Evolutionary conservation across 179 eudicot species (phyloP).

Genomic region (Beta corolliflora): DNA sequence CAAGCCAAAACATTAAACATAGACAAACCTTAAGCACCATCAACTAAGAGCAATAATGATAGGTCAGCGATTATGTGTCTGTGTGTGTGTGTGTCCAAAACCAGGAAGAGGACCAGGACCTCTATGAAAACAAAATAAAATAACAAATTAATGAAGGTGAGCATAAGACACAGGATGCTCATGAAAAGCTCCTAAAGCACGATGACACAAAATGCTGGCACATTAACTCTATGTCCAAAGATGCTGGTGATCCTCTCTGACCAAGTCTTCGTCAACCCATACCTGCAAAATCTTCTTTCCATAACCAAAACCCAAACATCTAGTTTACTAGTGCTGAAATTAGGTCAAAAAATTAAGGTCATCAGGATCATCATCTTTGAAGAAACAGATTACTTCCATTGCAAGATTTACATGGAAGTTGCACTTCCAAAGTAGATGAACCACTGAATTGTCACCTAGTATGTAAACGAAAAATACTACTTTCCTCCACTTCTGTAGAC

Average conservation of each 20-base stretch:
- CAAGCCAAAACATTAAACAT: constrained; percentile 10
- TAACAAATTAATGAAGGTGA: not conserved
- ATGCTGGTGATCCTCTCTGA: not conserved
- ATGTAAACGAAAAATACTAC: not conserved
- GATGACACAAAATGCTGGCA: not conserved
- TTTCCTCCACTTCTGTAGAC: not conserved
- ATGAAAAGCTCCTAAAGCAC: not conserved
- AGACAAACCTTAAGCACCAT: not conserved
- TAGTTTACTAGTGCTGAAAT: not conserved
- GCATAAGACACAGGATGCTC: not conserved
- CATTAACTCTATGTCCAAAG: not conserved
- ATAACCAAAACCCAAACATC: not conserved
- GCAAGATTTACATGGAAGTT: not conserved
- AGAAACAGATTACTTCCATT: not conserved
- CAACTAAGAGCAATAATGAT: not conserved
- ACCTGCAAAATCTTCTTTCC: not conserved
- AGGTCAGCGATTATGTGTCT: no score
- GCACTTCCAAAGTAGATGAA: constrained; percentile 3
- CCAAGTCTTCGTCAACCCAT: not conserved
- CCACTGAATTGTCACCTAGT: not conserved
- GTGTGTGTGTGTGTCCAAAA: not conserved
- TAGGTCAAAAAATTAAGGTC: not conserved
- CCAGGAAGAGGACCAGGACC: not conserved
- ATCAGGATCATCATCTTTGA: not conserved
- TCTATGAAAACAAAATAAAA: not conserved